Conservation (phyloP, 805 yeast genomes). For the Torulaspora franciscae region DNA sequence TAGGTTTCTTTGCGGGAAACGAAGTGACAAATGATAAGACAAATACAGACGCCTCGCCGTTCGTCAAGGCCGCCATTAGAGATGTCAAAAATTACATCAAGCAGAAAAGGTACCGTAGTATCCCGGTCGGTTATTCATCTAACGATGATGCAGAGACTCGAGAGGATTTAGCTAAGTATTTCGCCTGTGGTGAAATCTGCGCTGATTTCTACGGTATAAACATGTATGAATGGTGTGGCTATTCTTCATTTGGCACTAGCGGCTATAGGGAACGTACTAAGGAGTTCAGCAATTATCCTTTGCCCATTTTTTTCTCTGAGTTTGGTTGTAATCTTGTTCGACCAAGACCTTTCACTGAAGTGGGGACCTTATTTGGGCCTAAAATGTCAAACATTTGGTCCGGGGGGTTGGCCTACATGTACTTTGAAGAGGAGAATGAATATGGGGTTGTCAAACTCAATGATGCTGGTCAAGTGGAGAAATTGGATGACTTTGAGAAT, state of each 20-base stretch:
- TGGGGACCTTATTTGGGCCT: constrained; percentile 55
- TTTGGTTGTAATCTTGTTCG: constrained; percentile 67
- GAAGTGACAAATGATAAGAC: constrained; percentile 84
- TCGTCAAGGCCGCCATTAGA: constrained; percentile 93
- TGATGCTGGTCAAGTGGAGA: constrained; percentile 41
- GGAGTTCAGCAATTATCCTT: constrained; percentile 57
- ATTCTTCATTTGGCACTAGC: constrained; percentile 53
- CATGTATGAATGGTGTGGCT: constrained; percentile 87
- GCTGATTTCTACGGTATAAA: constrained; percentile 80
- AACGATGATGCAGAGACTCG: constrained; percentile 84
- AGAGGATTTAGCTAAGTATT: constrained; percentile 73
- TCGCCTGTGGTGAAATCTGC: constrained; percentile 74
- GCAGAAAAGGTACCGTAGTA: constrained; percentile 54
- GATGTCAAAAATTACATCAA: constrained; percentile 76
- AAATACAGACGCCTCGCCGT: constrained; percentile 87
- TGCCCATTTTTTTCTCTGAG: constrained; percentile 76
- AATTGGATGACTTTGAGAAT: constrained; percentile 56
- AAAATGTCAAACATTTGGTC: constrained; percentile 80
- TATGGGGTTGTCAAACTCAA: constrained; percentile 62
- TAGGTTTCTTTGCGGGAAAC: constrained; percentile 97
- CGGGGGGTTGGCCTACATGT: constrained; percentile 82
- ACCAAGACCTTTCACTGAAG: constrained; percentile 71
- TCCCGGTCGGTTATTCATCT: constrained; percentile 93
- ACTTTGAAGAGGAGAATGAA: constrained; percentile 68
- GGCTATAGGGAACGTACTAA: constrained; percentile 64